Evolutionary conservation across 1,139 yeast genomes (phyloP), one percentile per base, ranked within the genome.

Genomic region (Petasospora rhodanensis): DNA sequence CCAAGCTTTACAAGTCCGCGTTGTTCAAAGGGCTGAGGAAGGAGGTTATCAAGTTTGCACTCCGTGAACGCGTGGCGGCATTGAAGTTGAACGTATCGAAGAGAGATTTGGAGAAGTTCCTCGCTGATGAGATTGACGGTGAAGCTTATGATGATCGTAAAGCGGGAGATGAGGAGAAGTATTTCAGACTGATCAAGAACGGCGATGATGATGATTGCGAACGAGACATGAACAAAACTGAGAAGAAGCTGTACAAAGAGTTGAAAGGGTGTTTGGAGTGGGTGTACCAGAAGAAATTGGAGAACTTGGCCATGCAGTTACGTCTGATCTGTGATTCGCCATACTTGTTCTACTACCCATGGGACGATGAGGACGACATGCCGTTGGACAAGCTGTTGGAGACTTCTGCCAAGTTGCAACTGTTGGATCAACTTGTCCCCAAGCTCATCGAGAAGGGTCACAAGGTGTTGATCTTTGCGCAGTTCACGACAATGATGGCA

Each of bases 261-360:
- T 59, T 48, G 37, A 39, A 47, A 15, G 44, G 51, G 14, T 34
- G 57, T 11, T 49, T 53, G 14, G 53, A 52, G 24, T 66, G 63
- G 36, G 52, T 65, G 10, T 47, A 55, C 15, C 51, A 54, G 27
- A 76, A 75, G 44, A 64, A 64, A 32, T 62, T 85, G 31, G 79
- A 73, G 42, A 85, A 84, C 49, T 51, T 76, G 48, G 66, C 83
- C 58, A 84, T 89, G 83, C 96, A 87, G 55, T 64, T 87, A 33
- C 67, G 98, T 32, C 76, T 79, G 42, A 74, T 84, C 7, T 87
- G 96, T 49, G 81, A 86, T 49, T 80, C 95, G 0, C 95, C 96
- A 0, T 82, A 81, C 52, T 59, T 83, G 29, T 85, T 81, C 51
- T 85, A 79, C 58, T 83, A 79, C 45, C 97, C 96, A 0, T 85